Evolutionary conservation across 106 monocot species (phyloP).

Genomic region (Hemerocallis citrina): DNA sequence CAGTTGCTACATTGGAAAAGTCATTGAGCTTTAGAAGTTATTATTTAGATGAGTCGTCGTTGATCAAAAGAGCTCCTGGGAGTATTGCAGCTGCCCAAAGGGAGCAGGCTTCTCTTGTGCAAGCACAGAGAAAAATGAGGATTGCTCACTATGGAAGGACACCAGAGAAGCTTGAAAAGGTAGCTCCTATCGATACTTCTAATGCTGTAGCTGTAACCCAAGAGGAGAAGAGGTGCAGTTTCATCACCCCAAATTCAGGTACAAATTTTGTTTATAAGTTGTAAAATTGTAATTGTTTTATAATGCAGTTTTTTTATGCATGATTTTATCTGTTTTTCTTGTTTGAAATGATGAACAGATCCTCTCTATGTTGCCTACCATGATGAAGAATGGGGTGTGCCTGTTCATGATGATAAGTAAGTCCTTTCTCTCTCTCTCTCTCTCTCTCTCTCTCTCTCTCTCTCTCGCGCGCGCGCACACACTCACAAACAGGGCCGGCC

Average conservation of each 20-base stretch:
- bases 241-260: slow-evolving; percentile 80
- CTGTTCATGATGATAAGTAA: slow-evolving; percentile 64
- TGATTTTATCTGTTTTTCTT: neutral
- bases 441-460: slow-evolving; percentile 5
- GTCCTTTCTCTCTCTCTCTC: neutral
- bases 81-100: slow-evolving; percentile 79
- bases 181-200: neutral
- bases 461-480: too few relatives aligned
- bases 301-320: neutral
- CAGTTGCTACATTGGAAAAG: neutral
- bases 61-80: slow-evolving; percentile 31
- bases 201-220: neutral
- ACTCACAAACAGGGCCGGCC: too few relatives aligned
- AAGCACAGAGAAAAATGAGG: slow-evolving; percentile 62
- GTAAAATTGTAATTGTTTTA: neutral
- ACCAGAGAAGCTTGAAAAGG: slow-evolving; percentile 26
- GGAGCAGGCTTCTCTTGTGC: slow-evolving; percentile 45
- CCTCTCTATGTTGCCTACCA: slow-evolving; percentile 43
- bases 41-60: slow-evolving; percentile 5
- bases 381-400: slow-evolving; percentile 54
- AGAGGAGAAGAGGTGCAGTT: slow-evolving; percentile 71
- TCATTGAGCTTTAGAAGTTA: neutral
- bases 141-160: slow-evolving; percentile 81
- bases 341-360: slow-evolving; percentile 7
- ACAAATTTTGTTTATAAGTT: neutral